phyloP scores from a whole-genome alignment of 306 rosid genomes.

The Mimosa bimucronata region DNA sequence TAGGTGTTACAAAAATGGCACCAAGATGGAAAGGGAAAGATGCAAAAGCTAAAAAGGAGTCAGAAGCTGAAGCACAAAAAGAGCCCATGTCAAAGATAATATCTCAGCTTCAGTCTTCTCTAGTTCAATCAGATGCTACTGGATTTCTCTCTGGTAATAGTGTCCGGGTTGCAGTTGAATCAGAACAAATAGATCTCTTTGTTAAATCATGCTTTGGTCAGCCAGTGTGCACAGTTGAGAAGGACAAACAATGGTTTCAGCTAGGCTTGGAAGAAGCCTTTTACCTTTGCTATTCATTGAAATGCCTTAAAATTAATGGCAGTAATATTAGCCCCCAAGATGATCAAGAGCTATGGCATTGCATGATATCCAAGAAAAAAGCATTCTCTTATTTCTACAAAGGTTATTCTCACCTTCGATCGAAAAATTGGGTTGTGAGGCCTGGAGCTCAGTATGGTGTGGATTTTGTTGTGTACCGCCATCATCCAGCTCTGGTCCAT shows the following conservation, averaged over 20 bases:
- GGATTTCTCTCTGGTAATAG: conserved; percentile 54
- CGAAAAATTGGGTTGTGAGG: conserved; percentile 77
- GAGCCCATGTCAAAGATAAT: conserved; percentile 76
- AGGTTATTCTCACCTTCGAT: conserved; percentile 69
- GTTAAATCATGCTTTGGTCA: conserved; percentile 70
- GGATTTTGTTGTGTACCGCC: conserved; percentile 73
- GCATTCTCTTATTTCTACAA: conserved; percentile 62
- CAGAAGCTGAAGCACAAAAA: conserved; percentile 64
- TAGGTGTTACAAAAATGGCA: no score
- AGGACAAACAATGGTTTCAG: conserved; percentile 64
- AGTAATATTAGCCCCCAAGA: conserved; percentile 31
- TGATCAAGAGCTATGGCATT: conserved; percentile 58
- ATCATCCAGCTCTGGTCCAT: conserved; percentile 75
- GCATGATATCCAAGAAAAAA: conserved; percentile 55
- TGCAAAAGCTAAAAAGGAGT: conserved; percentile 62
- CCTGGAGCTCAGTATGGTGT: conserved; percentile 74
- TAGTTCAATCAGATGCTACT: conserved; percentile 48
- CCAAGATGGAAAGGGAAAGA: conserved; percentile 89
- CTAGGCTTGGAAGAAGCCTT: conserved; percentile 77
- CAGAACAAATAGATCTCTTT: conserved; percentile 58
- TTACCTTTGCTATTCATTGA: conserved; percentile 60
- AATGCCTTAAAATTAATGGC: conserved; percentile 59
- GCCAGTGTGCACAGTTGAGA: conserved; percentile 50
- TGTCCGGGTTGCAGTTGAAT: conserved; percentile 53
- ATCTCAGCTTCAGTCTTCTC: conserved; percentile 60